Base-by-base conservation (phyloP, 306 rosid species). In the Citrullus colocynthis region DNA sequence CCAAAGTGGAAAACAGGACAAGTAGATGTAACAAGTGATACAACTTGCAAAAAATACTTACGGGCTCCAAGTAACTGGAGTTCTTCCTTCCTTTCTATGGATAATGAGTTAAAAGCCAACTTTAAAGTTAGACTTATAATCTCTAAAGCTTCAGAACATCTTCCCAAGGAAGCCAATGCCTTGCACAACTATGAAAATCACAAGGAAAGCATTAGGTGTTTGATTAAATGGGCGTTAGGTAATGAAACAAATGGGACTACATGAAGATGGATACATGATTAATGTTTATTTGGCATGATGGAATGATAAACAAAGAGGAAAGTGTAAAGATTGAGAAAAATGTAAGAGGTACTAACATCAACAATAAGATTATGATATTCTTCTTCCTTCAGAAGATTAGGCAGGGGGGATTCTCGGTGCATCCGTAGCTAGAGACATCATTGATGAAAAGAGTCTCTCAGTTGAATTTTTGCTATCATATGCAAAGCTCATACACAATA, bases 51-150 rank as follows among this genome's bases (percentile, higher is more conserved):
- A 67, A 71, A 52, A 24, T 13, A 79, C 88, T 83, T 85, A 92
- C 96, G 96, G 80, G 95, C 93, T 78, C 97, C 98, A 67, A 92
- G 97, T 74, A 91, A 88, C 63, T 86, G 89, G 74, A 95, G 92
- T 81, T 89, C 93, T 85, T 89, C 96, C 74, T 86, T 87, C 83
- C 85, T 92, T 77, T 85, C 92, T 45, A 72, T 78, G 78, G 93
- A 87, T 60, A 91, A 83, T 9, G 78, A 76, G 74, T 75, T 81
- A 82, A 82, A 87, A 65, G 87, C 84, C 79, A 82, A 82, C 80
- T 89, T 90, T 67, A 94, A 76, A 76, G 93, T 84, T 71, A 88
- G 88, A 85, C 89, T 90, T 76, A 88, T 86, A 74, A 90, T 92
- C 85, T 92, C 96, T 81, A 88, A 78, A 57, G 97, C 97, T 86